Base-by-base conservation (phyloP, 345 rosid genomes). In the Anastatica hierochuntica region DNA sequence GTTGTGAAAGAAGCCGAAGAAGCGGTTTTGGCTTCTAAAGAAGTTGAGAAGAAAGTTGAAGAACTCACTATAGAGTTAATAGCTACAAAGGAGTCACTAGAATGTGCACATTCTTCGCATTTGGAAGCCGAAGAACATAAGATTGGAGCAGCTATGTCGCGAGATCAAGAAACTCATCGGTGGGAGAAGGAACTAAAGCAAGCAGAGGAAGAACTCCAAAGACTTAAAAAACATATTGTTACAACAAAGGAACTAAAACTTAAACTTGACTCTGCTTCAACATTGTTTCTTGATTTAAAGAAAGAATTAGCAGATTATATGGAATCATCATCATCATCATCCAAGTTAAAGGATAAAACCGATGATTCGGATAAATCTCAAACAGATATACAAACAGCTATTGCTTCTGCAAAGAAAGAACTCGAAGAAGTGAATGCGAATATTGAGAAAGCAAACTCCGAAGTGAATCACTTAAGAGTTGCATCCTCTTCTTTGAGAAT, bases 101-200 rank as follows among this genome's bases (percentile, higher is more conserved):
- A 87, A 63, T 80, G 88, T 41, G 90, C 96, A 5, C 98, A 90
- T 66, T 83, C 96, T 50, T 76, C 96, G 14, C 96, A 87, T 68
- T 55, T 90, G 74, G 96, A 90, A 61, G 98, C 96, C 2, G 98
- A 90, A 77, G 96, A 87, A 29, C 79, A 74, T 53, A 83, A 85
- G 57, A 74, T 90, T 7, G 95, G 95, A 53, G 92, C 92, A 20
- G 79, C 85, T 26, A 68, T 87, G 80, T 79, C 81, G 34, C 80
- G 71, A 49, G 98, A 90, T 66, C 95, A 84, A 60, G 96, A 90
- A 50, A 72, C 77, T 43, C 76, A 77, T 27, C 63, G 60, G 14
- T 87, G 96, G 98, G 98, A 90, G 77, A 87, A 79, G 73, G 88
- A 78, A 47, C 54, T 90, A 37, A 79, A 78, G 75, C 88, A 82